Conservation (phyloP, 73 alveolate species). For the Paramecium caudatum region DNA sequence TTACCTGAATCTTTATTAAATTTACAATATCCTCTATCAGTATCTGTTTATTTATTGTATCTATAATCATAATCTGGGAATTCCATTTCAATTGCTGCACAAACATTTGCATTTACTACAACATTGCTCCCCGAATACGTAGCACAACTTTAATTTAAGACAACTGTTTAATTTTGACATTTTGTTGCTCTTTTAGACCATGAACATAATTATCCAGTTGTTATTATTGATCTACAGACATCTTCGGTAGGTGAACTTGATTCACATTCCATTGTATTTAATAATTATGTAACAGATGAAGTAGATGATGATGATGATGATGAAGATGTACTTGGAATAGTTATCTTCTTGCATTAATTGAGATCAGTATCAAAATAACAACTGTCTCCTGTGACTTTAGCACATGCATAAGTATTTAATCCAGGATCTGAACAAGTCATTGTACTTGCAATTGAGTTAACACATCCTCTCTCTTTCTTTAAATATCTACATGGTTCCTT, state of each 20-base stretch:
- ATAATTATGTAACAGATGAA: not conserved
- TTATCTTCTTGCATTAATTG: not conserved
- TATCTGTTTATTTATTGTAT: not conserved
- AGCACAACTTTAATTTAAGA: not conserved
- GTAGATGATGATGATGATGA: too few relatives aligned
- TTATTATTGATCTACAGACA: not conserved
- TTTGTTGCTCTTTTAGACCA: conserved; percentile 17
- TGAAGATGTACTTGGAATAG: too few relatives aligned
- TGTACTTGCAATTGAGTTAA: not conserved
- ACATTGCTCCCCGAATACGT: not conserved
- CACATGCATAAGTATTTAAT: conserved; percentile 23
- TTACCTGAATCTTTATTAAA: not conserved
- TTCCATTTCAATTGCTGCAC: conserved; percentile 56
- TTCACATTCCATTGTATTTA: not conserved
- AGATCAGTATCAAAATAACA: not conserved
- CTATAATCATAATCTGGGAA: conserved; percentile 29
- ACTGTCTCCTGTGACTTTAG: conserved; percentile 25
- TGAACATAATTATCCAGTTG: not conserved
- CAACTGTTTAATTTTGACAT: not conserved
- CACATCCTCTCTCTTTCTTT: not conserved
- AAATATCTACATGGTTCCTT: conserved; percentile 22
- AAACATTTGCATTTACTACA: conserved; percentile 14
- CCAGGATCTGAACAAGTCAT: not conserved
- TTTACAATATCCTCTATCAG: conserved; percentile 30
- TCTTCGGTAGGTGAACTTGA: conserved; percentile 12